Base-by-base conservation (phyloP, 1,284 basidiomycete genomes). In the Psilocybe mexicana region DNA sequence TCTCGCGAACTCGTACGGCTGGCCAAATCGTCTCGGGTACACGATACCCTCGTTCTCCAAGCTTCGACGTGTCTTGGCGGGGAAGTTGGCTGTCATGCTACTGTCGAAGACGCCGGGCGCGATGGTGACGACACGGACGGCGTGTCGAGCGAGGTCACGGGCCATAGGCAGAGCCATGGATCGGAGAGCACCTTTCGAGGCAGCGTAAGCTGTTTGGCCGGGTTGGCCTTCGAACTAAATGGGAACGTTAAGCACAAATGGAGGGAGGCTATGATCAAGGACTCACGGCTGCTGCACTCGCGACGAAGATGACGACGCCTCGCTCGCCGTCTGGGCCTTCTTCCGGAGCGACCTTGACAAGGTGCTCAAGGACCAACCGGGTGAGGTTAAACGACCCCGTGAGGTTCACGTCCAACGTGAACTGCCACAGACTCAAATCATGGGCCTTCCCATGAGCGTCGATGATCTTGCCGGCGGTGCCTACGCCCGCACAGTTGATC, bases 141-240 rank as follows among this genome's bases (percentile, higher is more conserved):
- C 77, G 60, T 83, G 75, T 2, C 79, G 74, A 4, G 78, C 72
- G 4, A 85, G 75, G 61, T 84, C 82, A 46, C 82, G 79, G 1
- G 83, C 76, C 68, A 85, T 74, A 5, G 83, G 82, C 4, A 84
- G 73, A 0, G 81, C 77, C 79, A 84, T 83, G 3, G 81, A 80
- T 11, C 71, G 70, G 8, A 85, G 53, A 1, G 80, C 83, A 54
- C 82, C 83, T 68, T 85, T 85, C 1, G 78, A 75, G 6, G 82
- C 82, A 1, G 82, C 65, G 63, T 85, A 85, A 0, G 80, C 82
- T 0, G 74, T 73, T 63, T 83, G 82, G 3, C 81, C 80, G 0
- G 80, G 77, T 57, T 84, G 82, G 3, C 72, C 72, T 63, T 74
- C 72, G 52, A 65, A 74, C 72, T 75, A 18, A 43, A 6, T 36